Evolutionary conservation across 2,329 filamentous ascomycete genomes (phyloP).

Genomic region (Tolypocladium nubicola): DNA sequence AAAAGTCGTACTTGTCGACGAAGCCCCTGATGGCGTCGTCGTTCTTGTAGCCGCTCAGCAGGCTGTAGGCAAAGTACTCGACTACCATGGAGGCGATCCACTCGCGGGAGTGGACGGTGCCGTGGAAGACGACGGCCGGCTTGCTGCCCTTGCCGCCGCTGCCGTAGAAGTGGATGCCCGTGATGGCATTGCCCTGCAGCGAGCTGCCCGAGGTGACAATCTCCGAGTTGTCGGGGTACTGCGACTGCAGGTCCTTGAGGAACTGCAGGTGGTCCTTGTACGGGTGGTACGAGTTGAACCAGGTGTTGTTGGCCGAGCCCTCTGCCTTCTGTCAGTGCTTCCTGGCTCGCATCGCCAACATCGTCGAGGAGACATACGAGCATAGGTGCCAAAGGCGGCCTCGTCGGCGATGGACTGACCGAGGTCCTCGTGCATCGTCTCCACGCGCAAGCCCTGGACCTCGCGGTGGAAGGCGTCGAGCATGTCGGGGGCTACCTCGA

Average conservation of each 20-base stretch:
- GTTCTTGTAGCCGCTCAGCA: slow-evolving; percentile 34
- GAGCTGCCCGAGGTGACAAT: slow-evolving; percentile 39
- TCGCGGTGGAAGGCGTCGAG: slow-evolving; percentile 21
- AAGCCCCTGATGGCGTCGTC: slow-evolving; percentile 28
- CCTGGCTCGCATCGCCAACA: neutral
- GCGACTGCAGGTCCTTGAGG: slow-evolving; percentile 30
- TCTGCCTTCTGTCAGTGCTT: neutral
- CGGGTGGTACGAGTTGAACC: slow-evolving; percentile 43
- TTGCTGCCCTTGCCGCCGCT: slow-evolving; percentile 29
- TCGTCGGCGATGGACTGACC: slow-evolving; percentile 26
- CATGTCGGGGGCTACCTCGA: slow-evolving; percentile 26
- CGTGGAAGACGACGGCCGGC: slow-evolving; percentile 45
- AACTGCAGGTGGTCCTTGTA: slow-evolving; percentile 40
- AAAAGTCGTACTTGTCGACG: slow-evolving; percentile 55
- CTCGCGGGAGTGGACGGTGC: slow-evolving; percentile 48
- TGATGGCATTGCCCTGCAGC: slow-evolving; percentile 41
- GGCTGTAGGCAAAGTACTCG: slow-evolving; percentile 40
- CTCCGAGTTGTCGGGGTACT: slow-evolving; percentile 32
- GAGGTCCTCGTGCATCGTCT: slow-evolving; percentile 28
- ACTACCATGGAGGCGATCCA: slow-evolving; percentile 47
- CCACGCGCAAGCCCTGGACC: slow-evolving; percentile 17
- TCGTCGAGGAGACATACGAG: slow-evolving; percentile 11
- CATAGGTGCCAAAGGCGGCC: slow-evolving; percentile 16
- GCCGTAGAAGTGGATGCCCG: slow-evolving; percentile 49
- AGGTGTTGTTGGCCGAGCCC: slow-evolving; percentile 21